phyloP scores from a whole-genome alignment of 169 alveolate species.

The Blepharisma undulans region DNA sequence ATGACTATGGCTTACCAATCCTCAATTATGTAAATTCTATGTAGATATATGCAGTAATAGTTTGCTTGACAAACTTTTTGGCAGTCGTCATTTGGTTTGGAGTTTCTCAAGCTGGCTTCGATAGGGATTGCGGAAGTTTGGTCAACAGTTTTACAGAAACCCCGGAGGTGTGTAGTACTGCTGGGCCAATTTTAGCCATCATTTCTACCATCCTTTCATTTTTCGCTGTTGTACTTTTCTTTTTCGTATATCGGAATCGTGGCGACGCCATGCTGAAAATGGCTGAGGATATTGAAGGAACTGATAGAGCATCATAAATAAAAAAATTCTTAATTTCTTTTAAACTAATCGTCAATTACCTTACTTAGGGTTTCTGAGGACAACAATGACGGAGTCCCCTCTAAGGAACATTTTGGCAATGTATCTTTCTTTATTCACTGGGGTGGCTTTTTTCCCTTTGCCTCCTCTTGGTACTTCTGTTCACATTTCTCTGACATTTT shows the following conservation, averaged over 20 bases:
- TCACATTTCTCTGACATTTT: slow-evolving; percentile 98
- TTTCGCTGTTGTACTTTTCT: neutral
- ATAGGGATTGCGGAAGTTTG: neutral
- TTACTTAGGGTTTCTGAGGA: slow-evolving; percentile 95
- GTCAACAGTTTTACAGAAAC: neutral
- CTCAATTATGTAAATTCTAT: neutral
- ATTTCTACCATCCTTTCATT: neutral
- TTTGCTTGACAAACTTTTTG: neutral
- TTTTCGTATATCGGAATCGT: neutral
- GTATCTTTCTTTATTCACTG: slow-evolving; percentile 94
- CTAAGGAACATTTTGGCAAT: slow-evolving; percentile 95
- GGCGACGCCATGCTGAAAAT: neutral
- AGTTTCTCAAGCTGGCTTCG: neutral
- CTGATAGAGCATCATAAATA: neutral
- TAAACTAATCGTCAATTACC: neutral
- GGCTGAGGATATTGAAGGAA: neutral
- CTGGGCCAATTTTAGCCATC: neutral
- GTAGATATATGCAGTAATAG: neutral
- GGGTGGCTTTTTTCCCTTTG: slow-evolving; percentile 89
- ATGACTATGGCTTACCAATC: neutral
- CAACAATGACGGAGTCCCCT: slow-evolving; percentile 96
- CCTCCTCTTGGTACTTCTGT: slow-evolving; percentile 90
- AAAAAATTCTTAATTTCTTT: neutral
- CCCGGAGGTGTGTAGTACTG: neutral
- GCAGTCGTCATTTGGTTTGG: neutral